Evolutionary conservation across 2,329 filamentous ascomycete species (phyloP).

Genomic region (Monilinia fructigena): DNA sequence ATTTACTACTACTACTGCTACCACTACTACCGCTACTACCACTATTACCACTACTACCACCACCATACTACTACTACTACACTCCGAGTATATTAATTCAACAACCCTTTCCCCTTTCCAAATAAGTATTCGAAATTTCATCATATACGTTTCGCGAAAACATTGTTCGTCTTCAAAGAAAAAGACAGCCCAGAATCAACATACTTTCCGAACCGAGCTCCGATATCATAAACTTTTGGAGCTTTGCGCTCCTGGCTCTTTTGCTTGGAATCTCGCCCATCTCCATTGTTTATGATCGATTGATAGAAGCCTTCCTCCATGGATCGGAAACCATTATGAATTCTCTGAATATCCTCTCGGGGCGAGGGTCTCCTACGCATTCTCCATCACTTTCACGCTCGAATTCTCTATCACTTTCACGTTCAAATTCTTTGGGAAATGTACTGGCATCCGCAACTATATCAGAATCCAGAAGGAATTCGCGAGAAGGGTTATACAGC

Average conservation of each 20-base stretch:
- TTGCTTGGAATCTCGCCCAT: slow-evolving; percentile 9
- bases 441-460: slow-evolving; percentile 32
- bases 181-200: neutral
- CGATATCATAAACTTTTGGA: slow-evolving; percentile 16
- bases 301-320: slow-evolving; percentile 40
- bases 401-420: slow-evolving; percentile 53
- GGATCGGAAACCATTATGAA: slow-evolving; percentile 75
- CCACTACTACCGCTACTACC: too few species aligned
- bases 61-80: too few species aligned
- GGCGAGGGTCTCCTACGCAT: slow-evolving; percentile 67
- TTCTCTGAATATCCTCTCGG: slow-evolving; percentile 90
- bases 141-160: slow-evolving; percentile 2
- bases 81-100: slow-evolving; percentile 9
- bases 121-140: neutral
- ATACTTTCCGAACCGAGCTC: slow-evolving; percentile 11
- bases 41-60: too few species aligned
- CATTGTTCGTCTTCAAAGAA: neutral
- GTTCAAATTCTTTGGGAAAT: slow-evolving; percentile 59
- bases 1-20: too few species aligned
- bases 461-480: slow-evolving; percentile 36
- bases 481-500: slow-evolving; percentile 43
- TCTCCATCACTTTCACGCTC: slow-evolving; percentile 57
- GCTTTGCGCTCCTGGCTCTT: slow-evolving; percentile 21
- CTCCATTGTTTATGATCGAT: slow-evolving; percentile 18
- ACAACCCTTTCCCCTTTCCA: neutral